Base-by-base conservation (phyloP, 2,329 filamentous ascomycete species). In the Reticulascus tulasneorum region DNA sequence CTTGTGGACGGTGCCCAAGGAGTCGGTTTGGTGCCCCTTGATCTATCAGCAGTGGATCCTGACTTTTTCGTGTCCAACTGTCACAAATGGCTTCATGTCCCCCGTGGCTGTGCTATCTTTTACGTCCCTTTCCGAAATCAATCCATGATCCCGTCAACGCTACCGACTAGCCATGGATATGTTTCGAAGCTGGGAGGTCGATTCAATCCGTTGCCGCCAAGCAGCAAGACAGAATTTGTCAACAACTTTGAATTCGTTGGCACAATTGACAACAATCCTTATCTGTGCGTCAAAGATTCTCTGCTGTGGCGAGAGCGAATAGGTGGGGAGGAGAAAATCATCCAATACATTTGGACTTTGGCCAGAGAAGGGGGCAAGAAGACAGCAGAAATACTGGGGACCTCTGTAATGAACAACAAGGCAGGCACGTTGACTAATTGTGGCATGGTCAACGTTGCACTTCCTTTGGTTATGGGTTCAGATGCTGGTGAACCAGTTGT, bases 11-110 rank as follows among this genome's bases (percentile, higher is more conserved):
- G 78, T 12, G 91, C 91, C 0, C 91, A 97, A 60, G 83, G 84
- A 2, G 64, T 94, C 17, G 91, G 91, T 3, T 84, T 93, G 60
- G 71, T 95, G 7, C 68, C 74, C 1, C 59, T 96, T 7, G 77
- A 94, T 57, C 62, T 96, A 11, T 46, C 55, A 0, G 58, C 62
- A 5, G 63, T 89, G 4, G 76, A 89, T 44, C 82, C 88, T 0
- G 90, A 96, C 59, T 96, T 94, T 63, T 86, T 94, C 53, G 75
- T 91, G 11, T 83, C 74, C 37, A 96, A 96, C 58, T 86, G 81
- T 49, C 86, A 94, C 66, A 94, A 94, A 67, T 97, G 91, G 91
- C 77, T 96, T 7, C 82, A 79, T 52, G 77, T 79, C 1, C 91
- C 90, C 1, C 79, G 90, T 21, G 84, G 82, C 12, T 89, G 84